Evolutionary conservation across 192 early-diverging fungal genomes (phyloP).

Genomic region (Allomyces macrogynus): DNA sequence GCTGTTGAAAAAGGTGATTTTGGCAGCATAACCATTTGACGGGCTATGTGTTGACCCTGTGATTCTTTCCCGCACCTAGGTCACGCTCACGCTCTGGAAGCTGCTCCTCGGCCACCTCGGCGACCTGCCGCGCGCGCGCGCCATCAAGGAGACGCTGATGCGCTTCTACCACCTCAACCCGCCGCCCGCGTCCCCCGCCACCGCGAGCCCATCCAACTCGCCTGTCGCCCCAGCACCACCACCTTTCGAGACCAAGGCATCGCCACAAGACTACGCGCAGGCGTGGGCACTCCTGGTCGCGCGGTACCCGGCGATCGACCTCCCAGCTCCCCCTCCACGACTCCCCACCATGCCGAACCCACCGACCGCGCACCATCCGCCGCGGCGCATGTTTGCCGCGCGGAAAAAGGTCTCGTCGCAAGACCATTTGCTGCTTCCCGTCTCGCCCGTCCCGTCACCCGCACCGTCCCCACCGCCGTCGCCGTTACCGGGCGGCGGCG

Average conservation of each 20-base stretch:
- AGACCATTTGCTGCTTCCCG: background rate
- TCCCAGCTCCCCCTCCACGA: background rate
- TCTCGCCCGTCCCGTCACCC: no score
- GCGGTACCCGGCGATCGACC: background rate
- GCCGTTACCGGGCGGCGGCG: no score
- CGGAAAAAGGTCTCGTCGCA: background rate
- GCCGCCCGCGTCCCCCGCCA: background rate
- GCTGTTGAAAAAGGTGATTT: background rate
- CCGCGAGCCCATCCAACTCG: background rate
- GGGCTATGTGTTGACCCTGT: no score
- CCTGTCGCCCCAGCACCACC: background rate
- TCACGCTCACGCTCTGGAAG: no score
- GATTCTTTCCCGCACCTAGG: no score
- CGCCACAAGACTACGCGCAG: background rate
- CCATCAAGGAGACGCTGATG: background rate
- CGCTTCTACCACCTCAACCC: background rate
- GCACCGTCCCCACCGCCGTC: no score
- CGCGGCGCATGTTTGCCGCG: background rate
- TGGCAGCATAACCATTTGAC: background rate
- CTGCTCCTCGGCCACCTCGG: background rate
- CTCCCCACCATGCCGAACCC: no score
- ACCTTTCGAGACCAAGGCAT: background rate
- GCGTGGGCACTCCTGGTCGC: background rate
- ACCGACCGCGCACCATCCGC: background rate
- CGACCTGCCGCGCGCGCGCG: background rate